Evolutionary conservation across 1,139 yeast genomes (phyloP), one percentile per base, ranked within the genome.

Genomic region (Hyphopichia wangnamkhiaoensis): DNA sequence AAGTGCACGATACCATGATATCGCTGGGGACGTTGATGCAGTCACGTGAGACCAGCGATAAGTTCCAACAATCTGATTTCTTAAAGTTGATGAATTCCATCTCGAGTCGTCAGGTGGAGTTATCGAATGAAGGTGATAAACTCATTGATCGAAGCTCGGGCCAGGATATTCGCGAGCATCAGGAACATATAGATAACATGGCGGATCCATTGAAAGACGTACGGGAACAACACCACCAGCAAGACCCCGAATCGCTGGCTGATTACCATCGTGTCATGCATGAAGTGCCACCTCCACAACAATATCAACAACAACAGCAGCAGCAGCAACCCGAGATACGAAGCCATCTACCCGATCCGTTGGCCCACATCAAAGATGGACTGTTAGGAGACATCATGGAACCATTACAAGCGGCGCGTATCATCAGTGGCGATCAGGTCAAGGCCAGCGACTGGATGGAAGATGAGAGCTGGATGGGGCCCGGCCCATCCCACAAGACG

Each of bases 331-430:
- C 24, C 17, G 32, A 26, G 15, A 8, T 20, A 8, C 17, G 31
- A 8, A 58, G 58, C 43, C 67, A 53, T 35, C 56, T 71, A 19
- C 76, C 77, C 2, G 78, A 72, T 43, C 78, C 78, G 0, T 55
- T 72, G 39, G 74, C 76, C 2, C 78, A 72, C 44, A 58, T 72
- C n/a, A 54, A 54, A 35, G 74, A 70, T 37, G 76, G 76, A 1
- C 62, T 54, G 16, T 51, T 72, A 12, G 52, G 46, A 1, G 64
- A 56, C 28, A 45, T 62, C 15, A 47, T 33, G 15, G 63, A 60
- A 37, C 70, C 76, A 2, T 54, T 72, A 12, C 58, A 64, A 37
- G 75, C 76, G 2, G 78, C 78, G 4, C 58, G 65, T 42, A 54
- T 71, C 4, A 53, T 69, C 8, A 68, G 74, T 48, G 77, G 77